Conservation (phyloP, 371 early-diverging fungal genomes). For the Fennellomyces sp. region DNA sequence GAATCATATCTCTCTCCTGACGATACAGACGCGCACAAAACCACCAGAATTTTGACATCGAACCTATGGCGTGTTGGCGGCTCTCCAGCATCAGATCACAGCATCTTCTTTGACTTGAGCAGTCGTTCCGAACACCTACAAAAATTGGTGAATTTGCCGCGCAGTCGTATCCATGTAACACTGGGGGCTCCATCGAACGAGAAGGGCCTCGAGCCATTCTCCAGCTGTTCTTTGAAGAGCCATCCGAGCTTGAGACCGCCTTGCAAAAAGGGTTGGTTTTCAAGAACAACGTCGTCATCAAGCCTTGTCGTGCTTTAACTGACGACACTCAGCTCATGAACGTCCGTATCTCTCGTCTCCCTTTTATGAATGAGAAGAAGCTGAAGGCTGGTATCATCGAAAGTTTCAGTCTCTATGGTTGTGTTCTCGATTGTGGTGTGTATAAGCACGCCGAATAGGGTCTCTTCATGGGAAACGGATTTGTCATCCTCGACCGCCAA, state of each 20-base stretch:
- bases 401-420: neutral
- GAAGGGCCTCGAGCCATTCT: constrained; percentile 4
- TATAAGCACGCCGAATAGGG: neutral
- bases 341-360: neutral
- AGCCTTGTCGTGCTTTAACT: neutral
- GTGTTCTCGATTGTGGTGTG: neutral
- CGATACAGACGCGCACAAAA: neutral
- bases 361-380: neutral
- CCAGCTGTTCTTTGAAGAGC: neutral
- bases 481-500: neutral
- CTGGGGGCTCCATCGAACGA: neutral
- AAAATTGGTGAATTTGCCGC: neutral
- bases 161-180: neutral
- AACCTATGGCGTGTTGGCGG: constrained; percentile 2
- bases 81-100: neutral
- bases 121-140: constrained; percentile 1
- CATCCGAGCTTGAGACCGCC: neutral
- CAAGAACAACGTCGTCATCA: neutral
- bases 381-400: neutral
- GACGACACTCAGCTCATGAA: neutral
- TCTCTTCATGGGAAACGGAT: neutral
- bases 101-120: constrained; percentile 6
- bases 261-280: neutral
- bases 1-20: neutral
- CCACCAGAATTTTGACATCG: neutral